phyloP scores from a whole-genome alignment of 2,329 filamentous ascomycete species.

The Coleophoma eucalyptorum region DNA sequence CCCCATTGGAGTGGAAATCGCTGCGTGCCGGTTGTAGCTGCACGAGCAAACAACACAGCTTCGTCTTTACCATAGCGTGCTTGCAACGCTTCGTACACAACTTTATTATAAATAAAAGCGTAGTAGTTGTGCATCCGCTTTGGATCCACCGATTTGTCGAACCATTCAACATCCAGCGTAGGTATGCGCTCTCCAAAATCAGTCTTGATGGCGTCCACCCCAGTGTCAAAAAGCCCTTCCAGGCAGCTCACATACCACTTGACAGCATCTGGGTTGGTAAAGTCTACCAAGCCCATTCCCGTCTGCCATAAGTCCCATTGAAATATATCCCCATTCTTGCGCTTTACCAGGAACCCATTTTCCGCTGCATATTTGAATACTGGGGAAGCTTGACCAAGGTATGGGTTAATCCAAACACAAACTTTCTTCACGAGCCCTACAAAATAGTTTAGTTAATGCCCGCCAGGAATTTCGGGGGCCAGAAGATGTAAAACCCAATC shows the following conservation, averaged over 20 bases:
- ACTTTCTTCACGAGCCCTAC: slow-evolving; percentile 38
- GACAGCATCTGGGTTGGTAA: slow-evolving; percentile 56
- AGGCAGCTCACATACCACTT: slow-evolving; percentile 51
- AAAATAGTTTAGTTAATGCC: slow-evolving; percentile 43
- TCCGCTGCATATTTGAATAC: slow-evolving; percentile 51
- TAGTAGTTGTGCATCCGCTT: slow-evolving; percentile 63
- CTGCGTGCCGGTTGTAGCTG: slow-evolving; percentile 55
- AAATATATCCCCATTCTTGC: slow-evolving; percentile 54
- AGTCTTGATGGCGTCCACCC: slow-evolving; percentile 59
- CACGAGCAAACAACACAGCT: slow-evolving; percentile 54
- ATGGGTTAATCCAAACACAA: slow-evolving; percentile 62
- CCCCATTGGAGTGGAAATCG: slow-evolving; percentile 58
- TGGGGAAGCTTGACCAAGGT: slow-evolving; percentile 56
- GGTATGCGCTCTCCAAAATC: slow-evolving; percentile 62
- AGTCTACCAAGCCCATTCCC: slow-evolving; percentile 60
- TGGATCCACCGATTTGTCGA: slow-evolving; percentile 44
- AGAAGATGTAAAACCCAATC: too few relatives aligned
- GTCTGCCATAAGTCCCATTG: slow-evolving; percentile 64
- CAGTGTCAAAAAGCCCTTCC: slow-evolving; percentile 50
- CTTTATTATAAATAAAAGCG: slow-evolving; percentile 56
- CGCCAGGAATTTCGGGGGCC: too few relatives aligned
- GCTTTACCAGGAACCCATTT: slow-evolving; percentile 56
- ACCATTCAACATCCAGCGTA: slow-evolving; percentile 48
- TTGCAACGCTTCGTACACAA: slow-evolving; percentile 52
- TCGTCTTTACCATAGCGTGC: slow-evolving; percentile 42